These are phyloP conservation scores for Yarrowia sp. DNA, from an alignment of 805 yeast species.

Conservation along the genomic window DNA sequence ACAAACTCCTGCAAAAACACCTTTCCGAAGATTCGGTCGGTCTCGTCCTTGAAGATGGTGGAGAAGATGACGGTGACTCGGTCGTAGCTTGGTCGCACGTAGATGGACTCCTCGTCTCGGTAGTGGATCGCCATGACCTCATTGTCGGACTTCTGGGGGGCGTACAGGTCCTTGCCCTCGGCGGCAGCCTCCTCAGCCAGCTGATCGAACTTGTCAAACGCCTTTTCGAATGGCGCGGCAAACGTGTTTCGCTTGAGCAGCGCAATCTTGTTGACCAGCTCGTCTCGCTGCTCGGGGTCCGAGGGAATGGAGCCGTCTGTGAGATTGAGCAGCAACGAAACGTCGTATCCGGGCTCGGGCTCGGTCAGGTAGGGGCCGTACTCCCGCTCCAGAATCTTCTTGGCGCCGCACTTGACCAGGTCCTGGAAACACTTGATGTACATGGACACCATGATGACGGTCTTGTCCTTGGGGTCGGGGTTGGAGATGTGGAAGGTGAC, in stretches of 20 bases:
- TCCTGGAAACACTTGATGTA: conserved; percentile 81
- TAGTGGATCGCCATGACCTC: conserved; percentile 75
- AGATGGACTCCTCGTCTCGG: conserved; percentile 92
- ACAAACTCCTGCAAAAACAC: conserved; percentile 71
- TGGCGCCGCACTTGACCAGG: conserved; percentile 66
- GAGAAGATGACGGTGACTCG: conserved; percentile 96
- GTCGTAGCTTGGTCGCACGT: conserved; percentile 89
- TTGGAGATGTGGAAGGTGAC: conserved; percentile 93
- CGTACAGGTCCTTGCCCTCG: conserved; percentile 52
- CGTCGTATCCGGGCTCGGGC: conserved; percentile 82
- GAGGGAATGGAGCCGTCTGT: conserved; percentile 49
- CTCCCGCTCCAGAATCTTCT: conserved; percentile 55
- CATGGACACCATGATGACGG: conserved; percentile 69
- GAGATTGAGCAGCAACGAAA: conserved; percentile 73
- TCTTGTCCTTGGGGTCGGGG: conserved; percentile 65
- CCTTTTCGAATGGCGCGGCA: conserved; percentile 91
- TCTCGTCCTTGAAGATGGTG: conserved; percentile 93
- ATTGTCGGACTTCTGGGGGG: conserved; percentile 56
- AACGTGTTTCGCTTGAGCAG: conserved; percentile 82
- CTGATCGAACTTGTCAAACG: conserved; percentile 78
- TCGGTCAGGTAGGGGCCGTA: conserved; percentile 56
- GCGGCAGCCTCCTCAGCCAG: conserved; percentile 55
- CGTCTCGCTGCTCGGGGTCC: conserved; percentile 57
- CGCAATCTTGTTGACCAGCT: conserved; percentile 68
- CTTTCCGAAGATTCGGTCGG: conserved; percentile 68